Conservation (phyloP, 2,329 filamentous ascomycete genomes). For the Aspergillus sp. region DNA sequence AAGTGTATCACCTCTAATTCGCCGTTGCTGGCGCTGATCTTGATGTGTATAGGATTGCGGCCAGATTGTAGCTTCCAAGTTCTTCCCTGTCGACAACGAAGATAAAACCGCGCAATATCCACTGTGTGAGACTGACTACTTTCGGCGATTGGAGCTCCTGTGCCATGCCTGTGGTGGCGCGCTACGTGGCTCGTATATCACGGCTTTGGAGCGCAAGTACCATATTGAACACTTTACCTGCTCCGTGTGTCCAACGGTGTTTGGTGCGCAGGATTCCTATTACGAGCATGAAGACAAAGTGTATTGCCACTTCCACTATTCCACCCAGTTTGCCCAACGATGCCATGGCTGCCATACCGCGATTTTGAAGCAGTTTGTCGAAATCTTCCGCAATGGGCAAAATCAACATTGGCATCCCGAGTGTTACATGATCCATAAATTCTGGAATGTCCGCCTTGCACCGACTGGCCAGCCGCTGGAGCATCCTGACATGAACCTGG, state of each 20-base stretch:
- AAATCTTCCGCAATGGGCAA: conserved; percentile 94
- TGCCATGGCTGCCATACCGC: conserved; percentile 96
- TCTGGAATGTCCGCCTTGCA: conserved; percentile 91
- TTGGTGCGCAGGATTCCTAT: conserved; percentile 95
- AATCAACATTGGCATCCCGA: conserved; percentile 99
- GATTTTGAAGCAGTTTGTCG: conserved; percentile 97
- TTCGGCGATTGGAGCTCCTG: conserved; percentile 78
- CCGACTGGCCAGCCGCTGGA: conserved; percentile 47
- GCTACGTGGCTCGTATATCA: conserved; percentile 93
- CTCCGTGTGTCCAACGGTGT: conserved; percentile 93
- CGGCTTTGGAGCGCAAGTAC: conserved; percentile 93
- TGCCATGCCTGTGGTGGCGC: conserved; percentile 90
- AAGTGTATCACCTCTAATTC: conserved; percentile 31
- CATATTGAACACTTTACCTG: conserved; percentile 99
- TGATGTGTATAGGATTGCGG: conserved; percentile 66
- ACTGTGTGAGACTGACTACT: conserved; percentile 96
- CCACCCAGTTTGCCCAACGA: conserved; percentile 88
- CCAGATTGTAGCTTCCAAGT: conserved; percentile 95
- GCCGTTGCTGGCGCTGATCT: conserved; percentile 10
- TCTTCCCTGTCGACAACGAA: conserved; percentile 93
- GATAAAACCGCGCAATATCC: conserved; percentile 77
- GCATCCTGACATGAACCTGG: conserved; percentile 37
- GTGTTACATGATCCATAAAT: conserved; percentile 99
- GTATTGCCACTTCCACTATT: conserved; percentile 98
- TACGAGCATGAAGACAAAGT: conserved; percentile 96